A percentile compares a stretch with the other conserved stretches of the same genome.
phyloP scores from a whole-genome alignment of 2,329 filamentous ascomycete species.

The Emericellopsis atlantica region DNA sequence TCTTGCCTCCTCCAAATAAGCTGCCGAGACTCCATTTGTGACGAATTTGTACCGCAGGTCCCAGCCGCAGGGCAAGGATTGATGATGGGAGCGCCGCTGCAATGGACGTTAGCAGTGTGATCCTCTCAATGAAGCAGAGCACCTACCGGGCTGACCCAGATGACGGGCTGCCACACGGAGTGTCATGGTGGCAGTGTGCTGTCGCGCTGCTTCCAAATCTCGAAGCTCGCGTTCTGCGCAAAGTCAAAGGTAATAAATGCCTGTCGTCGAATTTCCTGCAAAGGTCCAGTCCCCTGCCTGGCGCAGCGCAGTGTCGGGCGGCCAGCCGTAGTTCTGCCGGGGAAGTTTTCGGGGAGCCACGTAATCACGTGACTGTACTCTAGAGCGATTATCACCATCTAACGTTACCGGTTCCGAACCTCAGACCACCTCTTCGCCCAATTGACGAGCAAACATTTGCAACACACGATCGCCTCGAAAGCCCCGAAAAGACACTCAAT shows the following conservation, averaged over 20 bases:
- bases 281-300: too few relatives aligned
- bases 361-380: slow-evolving; percentile 7
- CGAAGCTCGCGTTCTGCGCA: too few relatives aligned
- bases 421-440: not conserved
- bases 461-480: too few relatives aligned
- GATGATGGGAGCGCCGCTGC: slow-evolving; percentile 2
- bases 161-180: slow-evolving; percentile 50
- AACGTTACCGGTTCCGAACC: not conserved
- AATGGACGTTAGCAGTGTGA: slow-evolving; percentile 4
- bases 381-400: slow-evolving; percentile 2
- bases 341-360: not conserved
- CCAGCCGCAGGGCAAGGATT: slow-evolving; percentile 9
- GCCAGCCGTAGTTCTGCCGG: slow-evolving; percentile 9
- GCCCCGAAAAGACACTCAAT: not conserved
- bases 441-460: not conserved
- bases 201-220: slow-evolving; percentile 3
- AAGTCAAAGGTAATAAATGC: too few relatives aligned
- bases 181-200: slow-evolving; percentile 40
- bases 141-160: slow-evolving; percentile 46
- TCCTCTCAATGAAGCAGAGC: slow-evolving; percentile 1
- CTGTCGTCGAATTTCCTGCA: slow-evolving; percentile 1
- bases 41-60: slow-evolving; percentile 11
- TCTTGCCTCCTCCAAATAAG: too few relatives aligned
- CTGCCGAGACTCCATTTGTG: slow-evolving; percentile 21
- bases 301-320: not conserved